Base-by-base conservation (phyloP, 148 eudicot species). In the Cornus florida region DNA sequence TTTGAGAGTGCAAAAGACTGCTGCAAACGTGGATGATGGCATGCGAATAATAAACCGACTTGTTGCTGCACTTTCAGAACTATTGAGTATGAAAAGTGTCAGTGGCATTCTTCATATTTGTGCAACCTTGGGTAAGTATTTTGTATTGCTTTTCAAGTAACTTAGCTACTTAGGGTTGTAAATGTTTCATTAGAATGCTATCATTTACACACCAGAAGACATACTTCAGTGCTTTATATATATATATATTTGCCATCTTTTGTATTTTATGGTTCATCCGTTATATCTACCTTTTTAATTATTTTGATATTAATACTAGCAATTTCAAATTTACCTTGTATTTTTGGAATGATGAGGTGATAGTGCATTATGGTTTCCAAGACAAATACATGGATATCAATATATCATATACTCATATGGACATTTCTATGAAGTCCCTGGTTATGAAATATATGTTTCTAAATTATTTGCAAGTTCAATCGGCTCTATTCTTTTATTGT, bases 41-140 rank as follows among this genome's bases (percentile, higher is more conserved):
- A 89, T 85, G 97, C 97, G 99, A 19, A 82, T 95, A 32, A 91
- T 95, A 71, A 95, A 95, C 84, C 91, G 97, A 84, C 93, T 93
- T 39, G 46, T 92, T 59, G 92, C 89, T 17, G 99, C 99, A 78
- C 88, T 95, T 57, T 87, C 90, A 67, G 99, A 95, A 75, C 91
- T 95, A 71, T 77, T 92, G 81, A 86, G 82, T 80, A 93, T 87
- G 95, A 93, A 85, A 88, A 95, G 94, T 84, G 91, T 95, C 77
- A 89, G 97, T 75, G 92, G 90, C 80, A 93, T 95, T 73, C 94
- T 93, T 81, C 90, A 93, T 67, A 93, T 91, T 24, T 93, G 97
- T 81, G 92, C 93, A 75, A 95, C 92, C 67, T 77, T 95, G 68
- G 93, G 99, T 93, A 74, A 87, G 91, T 72, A 14, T 69, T 73